Evolutionary conservation across 805 yeast genomes (phyloP), one percentile per base, ranked within the genome.

Genomic region (Sugiyamaella chiloensis): DNA sequence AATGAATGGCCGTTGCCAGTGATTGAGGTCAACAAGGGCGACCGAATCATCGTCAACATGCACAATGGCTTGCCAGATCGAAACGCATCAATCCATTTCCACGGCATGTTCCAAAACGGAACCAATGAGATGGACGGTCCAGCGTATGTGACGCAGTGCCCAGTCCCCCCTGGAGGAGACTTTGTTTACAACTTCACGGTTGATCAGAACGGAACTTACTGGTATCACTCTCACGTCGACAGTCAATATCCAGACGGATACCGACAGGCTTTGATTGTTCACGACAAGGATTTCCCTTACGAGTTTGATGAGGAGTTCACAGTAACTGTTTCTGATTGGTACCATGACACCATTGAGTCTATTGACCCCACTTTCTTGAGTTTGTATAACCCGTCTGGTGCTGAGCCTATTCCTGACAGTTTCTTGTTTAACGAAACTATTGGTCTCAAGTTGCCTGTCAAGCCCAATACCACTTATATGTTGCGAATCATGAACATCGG

Each of bases 211-310:
- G 99, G 99, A 60, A 78, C 96, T 16, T 93, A 74, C 75, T 93
- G 99, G 99, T 93, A 91, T 74, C 99, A 93, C 68, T 87, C 98
- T 24, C 99, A 93, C 70, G 80, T 90, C 29, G 68, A 75, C 19
- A 91, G 90, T 58, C 95, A 90, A 68, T 89, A 89, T 60, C 90
- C 93, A 66, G 98, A 93, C 64, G 99, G 99, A 64, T 62, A 71
- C 47, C 65, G 75, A 26, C 73, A 67, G 42, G 60, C 71, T 24
- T 78, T 91, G 55, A 75, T 93, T 55, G 83, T 93, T 58, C 83
- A 84, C 58, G 86, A 82, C 56, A 80, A 76, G 36, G 73, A 73
- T 14, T 80, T 77, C 60, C 85, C 87, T 20, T 85, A 77, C 64
- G 54, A 60, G 41, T 58, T 67, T 50, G 80, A 82, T 16, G 93